A percentile compares a stretch with the other conserved stretches of the same genome.
phyloP scores from a whole-genome alignment of 139 green algal genomes.

The Chlorella sp. region DNA sequence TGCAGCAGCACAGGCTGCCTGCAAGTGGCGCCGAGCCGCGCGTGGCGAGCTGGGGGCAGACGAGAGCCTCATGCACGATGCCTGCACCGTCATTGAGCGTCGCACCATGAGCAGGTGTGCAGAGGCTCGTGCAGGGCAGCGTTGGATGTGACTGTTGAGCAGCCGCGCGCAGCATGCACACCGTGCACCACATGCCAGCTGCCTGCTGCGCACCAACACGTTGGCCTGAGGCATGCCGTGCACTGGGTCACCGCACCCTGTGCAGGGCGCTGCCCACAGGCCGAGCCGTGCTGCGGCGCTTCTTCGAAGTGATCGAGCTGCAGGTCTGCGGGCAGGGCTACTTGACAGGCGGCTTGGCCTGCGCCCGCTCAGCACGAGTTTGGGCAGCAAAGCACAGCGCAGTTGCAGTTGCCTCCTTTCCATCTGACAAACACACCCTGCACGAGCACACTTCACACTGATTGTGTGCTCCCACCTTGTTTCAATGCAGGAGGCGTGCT shows the following conservation, averaged over 20 bases:
- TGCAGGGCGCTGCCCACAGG: background rate
- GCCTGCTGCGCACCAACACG: no score
- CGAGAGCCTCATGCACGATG: conserved; percentile 17
- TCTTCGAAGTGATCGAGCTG: background rate
- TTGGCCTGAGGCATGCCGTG: no score
- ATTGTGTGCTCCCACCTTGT: background rate
- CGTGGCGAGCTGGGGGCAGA: background rate
- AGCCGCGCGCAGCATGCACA: background rate
- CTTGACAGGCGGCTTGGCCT: background rate
- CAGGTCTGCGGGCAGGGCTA: background rate
- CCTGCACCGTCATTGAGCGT: conserved; percentile 18
- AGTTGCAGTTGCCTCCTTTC: background rate
- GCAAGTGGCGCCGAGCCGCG: background rate
- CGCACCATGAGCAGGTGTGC: conserved; percentile 9
- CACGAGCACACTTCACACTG: background rate
- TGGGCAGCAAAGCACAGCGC: background rate
- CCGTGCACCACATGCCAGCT: background rate
- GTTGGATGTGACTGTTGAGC: background rate
- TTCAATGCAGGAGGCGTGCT: background rate
- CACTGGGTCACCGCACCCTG: no score
- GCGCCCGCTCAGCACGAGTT: no score
- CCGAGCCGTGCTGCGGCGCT: conserved; percentile 4
- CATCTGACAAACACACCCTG: background rate
- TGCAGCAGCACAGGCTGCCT: background rate
- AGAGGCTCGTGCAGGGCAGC: no score